phyloP scores from a whole-genome alignment of 345 rosid genomes.

The Ceriops zippeliana region DNA sequence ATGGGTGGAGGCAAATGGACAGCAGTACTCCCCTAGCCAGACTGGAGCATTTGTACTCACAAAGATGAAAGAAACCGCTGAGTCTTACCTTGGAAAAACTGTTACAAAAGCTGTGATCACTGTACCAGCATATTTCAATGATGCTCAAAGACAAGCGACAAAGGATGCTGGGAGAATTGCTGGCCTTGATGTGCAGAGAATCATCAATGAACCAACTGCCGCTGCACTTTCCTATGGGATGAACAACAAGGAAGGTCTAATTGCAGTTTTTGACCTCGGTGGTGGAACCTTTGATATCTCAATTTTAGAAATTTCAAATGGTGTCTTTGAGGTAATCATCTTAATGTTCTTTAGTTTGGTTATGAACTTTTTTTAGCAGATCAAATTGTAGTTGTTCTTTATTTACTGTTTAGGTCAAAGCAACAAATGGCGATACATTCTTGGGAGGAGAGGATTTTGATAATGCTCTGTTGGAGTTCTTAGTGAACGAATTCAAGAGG shows the following conservation, averaged over 20 bases:
- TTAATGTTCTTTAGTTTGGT: background rate
- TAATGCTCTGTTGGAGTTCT: slow-evolving; percentile 65
- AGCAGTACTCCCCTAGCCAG: slow-evolving; percentile 86
- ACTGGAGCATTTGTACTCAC: slow-evolving; percentile 76
- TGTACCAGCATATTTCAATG: slow-evolving; percentile 92
- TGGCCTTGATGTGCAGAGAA: slow-evolving; percentile 84
- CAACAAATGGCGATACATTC: slow-evolving; percentile 94
- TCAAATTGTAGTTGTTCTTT: background rate
- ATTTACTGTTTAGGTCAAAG: slow-evolving; percentile 60
- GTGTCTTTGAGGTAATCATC: slow-evolving; percentile 72
- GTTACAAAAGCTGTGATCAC: slow-evolving; percentile 76
- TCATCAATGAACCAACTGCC: slow-evolving; percentile 90
- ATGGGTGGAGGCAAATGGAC: slow-evolving; percentile 84
- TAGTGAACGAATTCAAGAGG: slow-evolving; percentile 73
- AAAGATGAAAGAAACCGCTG: slow-evolving; percentile 93
- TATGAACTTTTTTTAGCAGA: background rate
- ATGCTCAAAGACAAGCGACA: slow-evolving; percentile 95
- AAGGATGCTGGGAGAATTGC: slow-evolving; percentile 95
- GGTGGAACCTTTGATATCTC: slow-evolving; percentile 92
- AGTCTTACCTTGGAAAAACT: slow-evolving; percentile 69
- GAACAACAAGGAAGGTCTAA: slow-evolving; percentile 89
- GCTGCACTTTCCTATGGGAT: slow-evolving; percentile 93
- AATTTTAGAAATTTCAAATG: slow-evolving; percentile 83
- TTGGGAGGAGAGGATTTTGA: slow-evolving; percentile 96
- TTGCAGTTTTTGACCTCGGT: slow-evolving; percentile 93